Percentiles rank a stretch among this genome's conserved stretches.
Conservation (phyloP, 2,329 filamentous ascomycete species). For the Trichoderma arundinaceum region DNA sequence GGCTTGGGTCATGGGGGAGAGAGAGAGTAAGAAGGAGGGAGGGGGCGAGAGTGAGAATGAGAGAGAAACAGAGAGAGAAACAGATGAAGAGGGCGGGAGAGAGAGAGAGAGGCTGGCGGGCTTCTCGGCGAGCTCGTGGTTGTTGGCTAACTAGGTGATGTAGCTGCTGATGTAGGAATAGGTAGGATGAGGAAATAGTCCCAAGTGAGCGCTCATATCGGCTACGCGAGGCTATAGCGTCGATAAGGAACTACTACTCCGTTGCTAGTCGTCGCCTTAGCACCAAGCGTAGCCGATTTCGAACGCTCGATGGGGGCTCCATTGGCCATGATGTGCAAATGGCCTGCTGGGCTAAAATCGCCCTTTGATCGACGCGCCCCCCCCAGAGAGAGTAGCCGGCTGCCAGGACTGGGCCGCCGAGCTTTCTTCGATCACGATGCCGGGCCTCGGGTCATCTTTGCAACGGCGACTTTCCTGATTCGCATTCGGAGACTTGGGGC, state of each 20-base stretch:
- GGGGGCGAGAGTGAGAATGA: not conserved
- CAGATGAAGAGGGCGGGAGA: not conserved
- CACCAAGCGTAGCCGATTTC: conserved; percentile 1
- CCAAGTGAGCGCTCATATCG: conserved; percentile 11
- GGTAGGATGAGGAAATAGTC: conserved; percentile 11
- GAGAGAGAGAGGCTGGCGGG: not conserved
- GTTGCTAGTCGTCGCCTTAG: conserved; percentile 11
- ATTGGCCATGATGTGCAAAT: conserved; percentile 20
- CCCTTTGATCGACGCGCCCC: conserved; percentile 20
- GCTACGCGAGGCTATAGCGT: conserved; percentile 25
- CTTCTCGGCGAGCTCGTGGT: conserved; percentile 7
- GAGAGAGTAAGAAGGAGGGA: not conserved
- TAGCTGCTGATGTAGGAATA: conserved; percentile 9
- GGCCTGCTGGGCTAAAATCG: conserved; percentile 25
- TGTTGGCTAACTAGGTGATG: not conserved
- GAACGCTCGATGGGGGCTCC: conserved; percentile 14
- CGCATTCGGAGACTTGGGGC: too few species aligned
- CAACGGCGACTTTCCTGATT: too few species aligned
- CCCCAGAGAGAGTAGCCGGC: conserved; percentile 8
- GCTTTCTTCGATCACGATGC: conserved; percentile 7
- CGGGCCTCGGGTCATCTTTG: not conserved
- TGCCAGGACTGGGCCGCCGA: too few species aligned
- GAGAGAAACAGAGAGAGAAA: not conserved
- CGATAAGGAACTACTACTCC: conserved; percentile 11
- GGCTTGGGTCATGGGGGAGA: not conserved